Percentiles rank a stretch among this genome's conserved stretches.
These are phyloP conservation scores for Aciculoconidium aculeatum DNA, from an alignment of 805 yeast genomes.

Conservation along the genomic window DNA sequence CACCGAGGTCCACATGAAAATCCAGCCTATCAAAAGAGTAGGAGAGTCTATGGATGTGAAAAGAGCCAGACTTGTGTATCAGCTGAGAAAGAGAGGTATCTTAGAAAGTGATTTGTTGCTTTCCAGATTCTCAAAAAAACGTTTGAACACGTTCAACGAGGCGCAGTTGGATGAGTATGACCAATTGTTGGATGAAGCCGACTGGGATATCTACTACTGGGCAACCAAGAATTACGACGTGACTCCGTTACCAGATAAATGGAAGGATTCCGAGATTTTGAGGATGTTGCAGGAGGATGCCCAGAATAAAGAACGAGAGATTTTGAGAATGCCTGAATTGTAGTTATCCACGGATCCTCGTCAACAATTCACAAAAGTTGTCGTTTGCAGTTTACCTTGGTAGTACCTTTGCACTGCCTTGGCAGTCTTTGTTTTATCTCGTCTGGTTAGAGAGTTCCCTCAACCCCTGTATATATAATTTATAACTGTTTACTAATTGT, in stretches of 20 bases:
- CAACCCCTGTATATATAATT: no score
- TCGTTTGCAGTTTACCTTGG: no score
- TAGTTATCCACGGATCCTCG: no score
- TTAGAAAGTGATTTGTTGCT: slow-evolving; percentile 85
- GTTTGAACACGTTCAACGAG: slow-evolving; percentile 51
- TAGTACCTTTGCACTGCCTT: no score
- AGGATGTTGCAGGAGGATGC: slow-evolving; percentile 64
- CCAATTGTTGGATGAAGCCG: slow-evolving; percentile 81
- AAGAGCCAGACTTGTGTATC: slow-evolving; percentile 85
- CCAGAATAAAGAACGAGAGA: slow-evolving; percentile 62
- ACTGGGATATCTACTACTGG: slow-evolving; percentile 99
- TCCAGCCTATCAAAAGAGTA: slow-evolving; percentile 72
- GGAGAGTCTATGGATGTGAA: slow-evolving; percentile 70
- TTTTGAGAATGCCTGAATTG: slow-evolving; percentile 78
- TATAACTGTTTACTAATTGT: no score
- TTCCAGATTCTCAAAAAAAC: slow-evolving; percentile 77
- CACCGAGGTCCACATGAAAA: slow-evolving; percentile 51
- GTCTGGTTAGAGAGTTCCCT: no score
- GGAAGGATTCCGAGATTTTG: slow-evolving; percentile 68
- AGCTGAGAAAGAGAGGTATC: slow-evolving; percentile 91
- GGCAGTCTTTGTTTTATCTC: no score
- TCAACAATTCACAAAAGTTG: no score
- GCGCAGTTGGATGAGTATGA: slow-evolving; percentile 84
- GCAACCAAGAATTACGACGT: slow-evolving; percentile 78
- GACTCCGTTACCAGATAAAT: slow-evolving; percentile 82